A percentile compares a stretch with the other conserved stretches of the same genome.
These are phyloP conservation scores for Suillus occidentalis DNA, from an alignment of 768 basidiomycete species.

Conservation along the genomic window DNA sequence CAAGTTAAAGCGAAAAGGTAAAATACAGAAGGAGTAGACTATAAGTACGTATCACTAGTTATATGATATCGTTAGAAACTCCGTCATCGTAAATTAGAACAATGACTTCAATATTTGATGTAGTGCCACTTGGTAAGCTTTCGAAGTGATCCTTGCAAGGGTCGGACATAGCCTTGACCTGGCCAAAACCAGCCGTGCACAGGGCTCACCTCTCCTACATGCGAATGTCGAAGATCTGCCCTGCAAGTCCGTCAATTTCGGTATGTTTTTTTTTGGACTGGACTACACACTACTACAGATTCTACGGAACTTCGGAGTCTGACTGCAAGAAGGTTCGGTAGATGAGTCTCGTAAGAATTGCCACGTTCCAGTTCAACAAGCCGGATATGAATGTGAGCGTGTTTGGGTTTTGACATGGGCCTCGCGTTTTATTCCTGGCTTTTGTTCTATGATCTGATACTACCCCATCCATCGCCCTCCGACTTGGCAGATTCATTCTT, in stretches of 20 bases:
- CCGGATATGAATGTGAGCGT: slow-evolving; percentile 18
- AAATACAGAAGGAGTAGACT: not conserved
- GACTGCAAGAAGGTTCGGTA: slow-evolving; percentile 8
- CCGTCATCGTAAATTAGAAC: not conserved
- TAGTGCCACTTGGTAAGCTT: not conserved
- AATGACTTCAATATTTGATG: not conserved
- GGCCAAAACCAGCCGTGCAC: not conserved
- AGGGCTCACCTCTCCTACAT: slow-evolving; percentile 1
- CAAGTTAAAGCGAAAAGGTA: slow-evolving; percentile 2
- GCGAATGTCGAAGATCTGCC: slow-evolving; percentile 1
- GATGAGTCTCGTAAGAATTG: slow-evolving; percentile 27
- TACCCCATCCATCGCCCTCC: slow-evolving; percentile 24
- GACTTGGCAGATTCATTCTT: slow-evolving; percentile 13
- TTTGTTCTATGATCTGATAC: slow-evolving; percentile 33
- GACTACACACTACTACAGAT: not conserved
- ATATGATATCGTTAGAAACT: not conserved
- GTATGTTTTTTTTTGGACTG: slow-evolving; percentile 8
- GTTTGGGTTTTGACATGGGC: slow-evolving; percentile 22
- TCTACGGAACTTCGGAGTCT: not conserved
- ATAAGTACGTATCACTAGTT: not conserved
- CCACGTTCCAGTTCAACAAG: slow-evolving; percentile 27
- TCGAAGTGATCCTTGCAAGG: not conserved
- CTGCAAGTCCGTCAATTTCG: not conserved
- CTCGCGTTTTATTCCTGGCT: slow-evolving; percentile 26
- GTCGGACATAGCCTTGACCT: not conserved